A percentile compares a stretch with the other conserved stretches of the same genome.
Evolutionary conservation across 306 rosid genomes (phyloP).

Genomic region (Begonia peltatifolia): DNA sequence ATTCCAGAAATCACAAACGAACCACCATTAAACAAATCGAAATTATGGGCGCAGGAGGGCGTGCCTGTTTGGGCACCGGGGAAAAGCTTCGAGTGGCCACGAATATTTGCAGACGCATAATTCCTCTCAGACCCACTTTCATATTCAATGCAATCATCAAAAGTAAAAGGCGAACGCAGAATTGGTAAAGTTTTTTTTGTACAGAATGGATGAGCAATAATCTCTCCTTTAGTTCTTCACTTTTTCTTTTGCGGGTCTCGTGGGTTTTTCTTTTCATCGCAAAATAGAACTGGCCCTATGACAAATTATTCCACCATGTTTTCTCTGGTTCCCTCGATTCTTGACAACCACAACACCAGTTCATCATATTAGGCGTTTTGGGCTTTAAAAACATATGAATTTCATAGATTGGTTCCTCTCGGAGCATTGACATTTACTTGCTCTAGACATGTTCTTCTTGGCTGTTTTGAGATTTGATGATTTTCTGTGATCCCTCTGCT

Average conservation of each 20-base stretch:
- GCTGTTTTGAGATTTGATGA: background rate
- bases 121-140: slow-evolving; percentile 29
- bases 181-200: slow-evolving; percentile 19
- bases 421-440: background rate
- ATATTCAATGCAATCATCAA: slow-evolving; percentile 25
- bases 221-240: slow-evolving; percentile 7
- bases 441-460: background rate
- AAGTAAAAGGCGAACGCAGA: slow-evolving; percentile 19
- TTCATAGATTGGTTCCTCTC: slow-evolving; percentile 21
- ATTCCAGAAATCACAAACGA: slow-evolving; percentile 17
- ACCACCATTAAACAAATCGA: background rate
- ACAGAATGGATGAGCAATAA: slow-evolving; percentile 1
- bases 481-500: slow-evolving; percentile 4
- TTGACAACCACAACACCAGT: slow-evolving; percentile 40
- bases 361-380: slow-evolving; percentile 34
- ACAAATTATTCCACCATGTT: slow-evolving; percentile 33
- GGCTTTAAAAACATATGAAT: slow-evolving; percentile 9
- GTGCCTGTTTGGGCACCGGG: slow-evolving; percentile 36
- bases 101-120: slow-evolving; percentile 12
- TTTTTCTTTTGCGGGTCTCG: slow-evolving; percentile 17
- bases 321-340: slow-evolving; percentile 64
- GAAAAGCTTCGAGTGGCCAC: slow-evolving; percentile 6
- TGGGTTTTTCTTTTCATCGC: slow-evolving; percentile 24
- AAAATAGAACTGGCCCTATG: slow-evolving; percentile 21
- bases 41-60: slow-evolving; percentile 11